Conservation (phyloP, 2,329 filamentous ascomycete genomes). For the Byssothecium circinans region DNA sequence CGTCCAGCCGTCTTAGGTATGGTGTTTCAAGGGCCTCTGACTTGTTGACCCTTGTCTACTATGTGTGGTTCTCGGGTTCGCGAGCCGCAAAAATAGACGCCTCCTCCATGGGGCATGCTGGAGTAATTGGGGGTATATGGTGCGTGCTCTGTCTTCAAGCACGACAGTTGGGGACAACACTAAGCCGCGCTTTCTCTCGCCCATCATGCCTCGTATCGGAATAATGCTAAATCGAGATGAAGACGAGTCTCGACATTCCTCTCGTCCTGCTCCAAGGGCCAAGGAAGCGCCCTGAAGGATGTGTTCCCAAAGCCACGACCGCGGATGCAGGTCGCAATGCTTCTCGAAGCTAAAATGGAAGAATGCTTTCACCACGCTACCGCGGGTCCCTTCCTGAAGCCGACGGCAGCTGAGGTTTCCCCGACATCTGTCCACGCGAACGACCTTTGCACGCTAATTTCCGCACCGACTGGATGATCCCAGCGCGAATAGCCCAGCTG, state of each 20-base stretch:
- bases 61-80: background rate
- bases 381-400: too few species aligned
- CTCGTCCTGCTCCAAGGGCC: background rate
- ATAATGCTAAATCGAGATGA: conserved; percentile 1
- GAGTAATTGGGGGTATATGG: conserved; percentile 20
- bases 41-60: background rate
- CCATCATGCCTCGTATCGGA: conserved; percentile 1
- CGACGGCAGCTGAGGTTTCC: conserved; percentile 13
- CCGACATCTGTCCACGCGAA: background rate
- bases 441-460: conserved; percentile 11
- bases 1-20: background rate
- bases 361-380: background rate
- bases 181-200: background rate
- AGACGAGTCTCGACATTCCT: background rate
- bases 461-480: conserved; percentile 7
- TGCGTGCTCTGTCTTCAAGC: conserved; percentile 22
- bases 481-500: background rate
- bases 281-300: too few species aligned
- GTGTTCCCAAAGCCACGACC: background rate
- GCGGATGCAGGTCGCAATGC: background rate
- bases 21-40: background rate
- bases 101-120: background rate
- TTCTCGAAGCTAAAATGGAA: conserved; percentile 2
- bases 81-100: background rate
- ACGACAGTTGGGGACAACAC: conserved; percentile 5